Conservation (phyloP, 1,284 basidiomycete genomes). For the Athelia psychrophila region DNA sequence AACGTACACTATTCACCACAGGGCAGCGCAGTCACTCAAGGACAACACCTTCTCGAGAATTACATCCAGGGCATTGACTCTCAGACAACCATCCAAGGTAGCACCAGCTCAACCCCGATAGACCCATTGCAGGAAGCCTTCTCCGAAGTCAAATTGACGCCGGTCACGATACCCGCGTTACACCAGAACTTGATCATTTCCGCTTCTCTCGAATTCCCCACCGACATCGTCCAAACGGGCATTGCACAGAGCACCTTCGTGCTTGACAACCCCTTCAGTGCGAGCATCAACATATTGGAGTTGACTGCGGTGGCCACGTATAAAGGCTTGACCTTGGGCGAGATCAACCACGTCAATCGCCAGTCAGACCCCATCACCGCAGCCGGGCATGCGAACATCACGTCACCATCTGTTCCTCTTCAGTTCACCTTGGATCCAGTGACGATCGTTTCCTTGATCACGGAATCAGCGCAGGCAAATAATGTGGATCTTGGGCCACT, state of each 20-base stretch:
- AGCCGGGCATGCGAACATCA: conserved; percentile 57
- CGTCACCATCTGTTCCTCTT: conserved; percentile 60
- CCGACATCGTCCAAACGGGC: conserved; percentile 55
- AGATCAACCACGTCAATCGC: conserved; percentile 52
- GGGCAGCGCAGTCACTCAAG: conserved; percentile 52
- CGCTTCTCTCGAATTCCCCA: conserved; percentile 54
- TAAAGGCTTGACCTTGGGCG: conserved; percentile 51
- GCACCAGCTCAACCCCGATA: conserved; percentile 58
- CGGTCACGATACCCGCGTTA: conserved; percentile 67
- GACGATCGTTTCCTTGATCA: conserved; percentile 59
- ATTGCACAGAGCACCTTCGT: conserved; percentile 54
- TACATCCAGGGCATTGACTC: conserved; percentile 68
- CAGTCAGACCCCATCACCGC: conserved; percentile 44
- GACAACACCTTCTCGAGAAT: conserved; percentile 63
- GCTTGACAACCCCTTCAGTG: conserved; percentile 74
- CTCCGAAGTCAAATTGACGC: conserved; percentile 57
- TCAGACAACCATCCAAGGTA: conserved; percentile 58
- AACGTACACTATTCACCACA: conserved; percentile 68
- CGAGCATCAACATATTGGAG: conserved; percentile 64
- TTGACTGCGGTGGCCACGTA: conserved; percentile 59
- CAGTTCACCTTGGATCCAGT: conserved; percentile 65
- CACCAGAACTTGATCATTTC: conserved; percentile 61
- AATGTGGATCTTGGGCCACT: conserved; percentile 66
- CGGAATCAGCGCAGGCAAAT: conserved; percentile 50
- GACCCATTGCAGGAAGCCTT: conserved; percentile 65